Percentiles rank a stretch among this genome's conserved stretches.
Evolutionary conservation across 306 rosid genomes (phyloP).

Genomic region (Mimosa bimucronata): DNA sequence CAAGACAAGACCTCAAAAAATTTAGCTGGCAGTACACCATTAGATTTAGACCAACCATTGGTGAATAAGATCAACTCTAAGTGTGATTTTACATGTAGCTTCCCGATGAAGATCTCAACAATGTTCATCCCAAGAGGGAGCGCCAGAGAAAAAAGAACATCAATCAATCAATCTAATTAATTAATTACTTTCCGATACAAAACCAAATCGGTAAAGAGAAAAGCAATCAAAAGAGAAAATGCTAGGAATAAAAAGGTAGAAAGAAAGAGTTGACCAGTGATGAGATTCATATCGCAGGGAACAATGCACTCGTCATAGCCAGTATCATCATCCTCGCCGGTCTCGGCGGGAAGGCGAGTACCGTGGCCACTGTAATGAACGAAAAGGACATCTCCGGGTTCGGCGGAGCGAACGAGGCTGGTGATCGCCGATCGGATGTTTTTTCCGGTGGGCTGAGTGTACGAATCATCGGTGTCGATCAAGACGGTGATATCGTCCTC

Average conservation of each 20-base stretch:
- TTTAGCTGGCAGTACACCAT: no score
- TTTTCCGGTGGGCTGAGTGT: slow-evolving; percentile 76
- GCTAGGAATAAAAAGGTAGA: not conserved
- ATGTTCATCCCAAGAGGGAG: not conserved
- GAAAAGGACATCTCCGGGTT: slow-evolving; percentile 64
- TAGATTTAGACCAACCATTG: no score
- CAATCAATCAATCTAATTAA: no score
- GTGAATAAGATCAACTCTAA: no score
- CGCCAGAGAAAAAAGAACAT: not conserved
- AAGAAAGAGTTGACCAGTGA: slow-evolving; percentile 61
- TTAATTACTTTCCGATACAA: no score
- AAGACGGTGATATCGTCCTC: slow-evolving; percentile 70
- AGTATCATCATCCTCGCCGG: slow-evolving; percentile 92
- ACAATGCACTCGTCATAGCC: slow-evolving; percentile 97
- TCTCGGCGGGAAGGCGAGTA: slow-evolving; percentile 96
- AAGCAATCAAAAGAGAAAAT: not conserved
- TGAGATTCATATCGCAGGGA: slow-evolving; percentile 95
- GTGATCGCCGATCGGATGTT: slow-evolving; percentile 67
- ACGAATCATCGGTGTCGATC: slow-evolving; percentile 77
- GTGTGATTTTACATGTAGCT: not conserved
- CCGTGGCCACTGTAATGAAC: slow-evolving; percentile 95
- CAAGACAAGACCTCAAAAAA: no score
- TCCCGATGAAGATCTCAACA: not conserved
- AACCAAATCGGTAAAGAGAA: not conserved
- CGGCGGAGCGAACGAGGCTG: slow-evolving; percentile 59